Base-by-base conservation (phyloP, 768 basidiomycete species). In the Gymnopilus junonius region DNA sequence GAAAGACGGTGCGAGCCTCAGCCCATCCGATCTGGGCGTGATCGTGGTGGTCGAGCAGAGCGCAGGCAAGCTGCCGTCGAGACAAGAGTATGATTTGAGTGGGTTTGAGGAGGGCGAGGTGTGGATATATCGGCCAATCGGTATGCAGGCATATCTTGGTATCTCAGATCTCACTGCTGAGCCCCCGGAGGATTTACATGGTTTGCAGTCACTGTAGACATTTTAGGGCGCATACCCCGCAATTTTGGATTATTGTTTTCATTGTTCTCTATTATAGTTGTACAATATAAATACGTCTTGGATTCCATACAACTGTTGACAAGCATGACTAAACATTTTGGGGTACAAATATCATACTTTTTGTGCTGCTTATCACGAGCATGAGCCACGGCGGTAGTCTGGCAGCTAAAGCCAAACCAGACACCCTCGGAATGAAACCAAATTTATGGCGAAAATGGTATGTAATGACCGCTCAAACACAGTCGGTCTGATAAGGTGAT, bases 11-110 rank as follows among this genome's bases (percentile, higher is more conserved):
- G 69, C 60, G 21, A 59, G 62, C 34, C 63, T 85, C 39, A 69
- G 60, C 21, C 82, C 83, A 3, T 68, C 75, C 1, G 77, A 80
- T n/a, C 66, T 86, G 34, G 76, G 74, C 17, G 71, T 75, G 21
- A 65, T 87, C 63, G 80, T 80, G 64, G 86, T 88, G 12, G 77
- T 86, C 20, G 86, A 88, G 67, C 86, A 88, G 69, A 80, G 81
- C 42, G 73, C 78, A 25, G 79, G 79, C 3, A 69, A 69, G 32
- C 75, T 76, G 17, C 86, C 86, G 32, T 64, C 70, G 59, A 67
- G 76, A 40, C 65, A 63, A 39, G 77, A 71, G 17, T 87, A 86
- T 67, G 79, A 82, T 63, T 70, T 87, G 61, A 68, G 69, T 21
- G 72, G 71, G 46, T 71, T 88, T 56, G 74, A 79, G 63, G 73